Conservation (phyloP, 805 yeast species). For the Spathaspora boniae region DNA sequence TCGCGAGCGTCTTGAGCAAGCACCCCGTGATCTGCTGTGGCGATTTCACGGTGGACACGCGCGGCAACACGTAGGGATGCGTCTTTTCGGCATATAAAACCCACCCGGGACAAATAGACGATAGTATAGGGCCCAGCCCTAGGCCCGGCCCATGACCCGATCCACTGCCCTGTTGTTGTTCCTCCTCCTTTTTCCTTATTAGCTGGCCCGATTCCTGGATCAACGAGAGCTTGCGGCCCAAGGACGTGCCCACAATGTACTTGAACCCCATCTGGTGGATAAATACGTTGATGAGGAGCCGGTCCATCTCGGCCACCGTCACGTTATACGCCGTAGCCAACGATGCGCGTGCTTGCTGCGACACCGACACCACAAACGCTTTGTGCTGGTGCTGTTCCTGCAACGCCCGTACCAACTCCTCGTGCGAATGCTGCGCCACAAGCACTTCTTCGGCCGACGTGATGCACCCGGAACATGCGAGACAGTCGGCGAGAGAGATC, state of each 20-base stretch:
- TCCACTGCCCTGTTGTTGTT: conserved; percentile 7
- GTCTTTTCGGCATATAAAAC: conserved; percentile 94
- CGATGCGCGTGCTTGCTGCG: conserved; percentile 85
- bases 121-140: conserved; percentile 67
- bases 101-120: conserved; percentile 94
- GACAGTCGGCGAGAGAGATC: conserved; percentile 85
- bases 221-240: conserved; percentile 71
- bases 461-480: conserved; percentile 96
- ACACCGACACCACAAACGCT: conserved; percentile 68
- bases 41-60: conserved; percentile 70
- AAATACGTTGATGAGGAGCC: conserved; percentile 56
- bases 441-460: conserved; percentile 96
- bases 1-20: conserved; percentile 54
- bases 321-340: conserved; percentile 64
- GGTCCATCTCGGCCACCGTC: conserved; percentile 56
- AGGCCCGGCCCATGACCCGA: conserved; percentile 14
- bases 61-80: conserved; percentile 76
- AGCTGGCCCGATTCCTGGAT: conserved; percentile 35
- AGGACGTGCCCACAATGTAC: conserved; percentile 78
- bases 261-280: conserved; percentile 59
- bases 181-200: conserved; percentile 41
- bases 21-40: conserved; percentile 94
- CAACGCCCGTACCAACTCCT: conserved; percentile 64
- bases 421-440: conserved; percentile 86
- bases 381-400: conserved; percentile 25